These are phyloP conservation scores for Nitzschia sp. DNA, from an alignment of 108 stramenopile genomes.

Conservation along the genomic window DNA sequence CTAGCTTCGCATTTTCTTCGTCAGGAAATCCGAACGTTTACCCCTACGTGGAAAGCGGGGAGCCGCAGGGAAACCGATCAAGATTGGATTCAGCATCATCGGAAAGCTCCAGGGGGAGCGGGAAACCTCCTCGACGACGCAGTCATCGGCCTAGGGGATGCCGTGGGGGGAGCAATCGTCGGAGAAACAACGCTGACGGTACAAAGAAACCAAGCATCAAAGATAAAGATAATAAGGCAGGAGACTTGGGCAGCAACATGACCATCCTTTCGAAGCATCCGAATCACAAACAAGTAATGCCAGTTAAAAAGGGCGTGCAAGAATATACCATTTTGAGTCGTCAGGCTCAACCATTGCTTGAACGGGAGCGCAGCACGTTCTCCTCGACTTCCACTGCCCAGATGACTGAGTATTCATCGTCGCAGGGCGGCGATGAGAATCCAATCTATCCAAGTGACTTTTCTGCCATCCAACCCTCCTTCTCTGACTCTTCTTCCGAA, in stretches of 20 bases:
- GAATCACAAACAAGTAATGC: constrained; percentile 5
- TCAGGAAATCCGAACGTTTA: not conserved
- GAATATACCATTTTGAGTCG: constrained; percentile 9
- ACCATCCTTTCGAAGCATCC: not conserved
- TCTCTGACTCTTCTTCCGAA: constrained; percentile 29
- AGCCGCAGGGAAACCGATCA: constrained; percentile 12
- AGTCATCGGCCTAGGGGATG: constrained; percentile 41
- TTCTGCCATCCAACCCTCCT: constrained; percentile 19
- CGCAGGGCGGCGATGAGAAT: not conserved
- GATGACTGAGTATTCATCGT: not conserved
- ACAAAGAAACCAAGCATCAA: not conserved
- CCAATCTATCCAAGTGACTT: not conserved
- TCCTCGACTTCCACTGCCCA: not conserved
- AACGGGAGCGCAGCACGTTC: not conserved
- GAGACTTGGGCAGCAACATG: not conserved
- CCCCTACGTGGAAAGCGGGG: not conserved
- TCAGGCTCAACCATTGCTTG: not conserved
- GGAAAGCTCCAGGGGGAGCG: constrained; percentile 27
- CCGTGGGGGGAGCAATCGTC: constrained; percentile 38
- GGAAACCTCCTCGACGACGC: constrained; percentile 23
- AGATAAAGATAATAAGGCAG: not conserved
- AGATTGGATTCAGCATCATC: constrained; percentile 31
- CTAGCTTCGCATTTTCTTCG: not conserved
- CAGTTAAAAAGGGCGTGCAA: not conserved
- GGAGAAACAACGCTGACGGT: not conserved